Conservation (phyloP, 116 monocot genomes). For the Trichopus zeylanicus region DNA sequence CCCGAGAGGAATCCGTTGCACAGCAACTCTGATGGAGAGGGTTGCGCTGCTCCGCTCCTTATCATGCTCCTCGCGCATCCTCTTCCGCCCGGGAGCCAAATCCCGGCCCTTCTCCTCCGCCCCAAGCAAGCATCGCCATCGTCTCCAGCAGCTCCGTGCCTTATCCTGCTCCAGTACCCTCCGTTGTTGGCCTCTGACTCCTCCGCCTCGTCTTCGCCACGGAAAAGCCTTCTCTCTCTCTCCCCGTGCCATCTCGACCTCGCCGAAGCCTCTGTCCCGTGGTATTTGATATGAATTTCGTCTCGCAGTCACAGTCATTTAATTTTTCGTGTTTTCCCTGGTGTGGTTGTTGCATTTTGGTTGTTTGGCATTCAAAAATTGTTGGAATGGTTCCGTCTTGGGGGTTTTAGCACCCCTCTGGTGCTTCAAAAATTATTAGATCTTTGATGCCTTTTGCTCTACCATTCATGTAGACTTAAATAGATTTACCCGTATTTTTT, state of each 20-base stretch:
- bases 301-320: neutral
- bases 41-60: slow-evolving; percentile 66
- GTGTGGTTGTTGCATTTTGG: neutral
- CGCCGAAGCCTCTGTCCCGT: slow-evolving; percentile 34
- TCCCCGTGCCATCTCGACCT: slow-evolving; percentile 61
- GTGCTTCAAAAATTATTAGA: neutral
- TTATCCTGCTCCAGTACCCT: slow-evolving; percentile 21
- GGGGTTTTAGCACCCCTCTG: neutral
- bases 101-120: slow-evolving; percentile 16
- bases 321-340: neutral
- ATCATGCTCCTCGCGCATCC: slow-evolving; percentile 47
- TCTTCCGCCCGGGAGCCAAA: slow-evolving; percentile 14
- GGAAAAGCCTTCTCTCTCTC: slow-evolving; percentile 39
- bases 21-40: slow-evolving; percentile 63
- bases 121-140: slow-evolving; percentile 7
- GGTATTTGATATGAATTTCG: slow-evolving; percentile 17
- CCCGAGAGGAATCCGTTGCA: too few relatives aligned
- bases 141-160: slow-evolving; percentile 16
- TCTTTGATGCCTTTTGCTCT: neutral
- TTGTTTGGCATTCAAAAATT: neutral
- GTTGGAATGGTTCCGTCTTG: neutral
- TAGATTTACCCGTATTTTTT: neutral
- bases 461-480: neutral
- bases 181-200: slow-evolving; percentile 19
- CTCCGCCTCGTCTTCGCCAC: slow-evolving; percentile 3